Evolutionary conservation across 2,329 filamentous ascomycete species (phyloP).

Genomic region (Arachnomyces sp.): DNA sequence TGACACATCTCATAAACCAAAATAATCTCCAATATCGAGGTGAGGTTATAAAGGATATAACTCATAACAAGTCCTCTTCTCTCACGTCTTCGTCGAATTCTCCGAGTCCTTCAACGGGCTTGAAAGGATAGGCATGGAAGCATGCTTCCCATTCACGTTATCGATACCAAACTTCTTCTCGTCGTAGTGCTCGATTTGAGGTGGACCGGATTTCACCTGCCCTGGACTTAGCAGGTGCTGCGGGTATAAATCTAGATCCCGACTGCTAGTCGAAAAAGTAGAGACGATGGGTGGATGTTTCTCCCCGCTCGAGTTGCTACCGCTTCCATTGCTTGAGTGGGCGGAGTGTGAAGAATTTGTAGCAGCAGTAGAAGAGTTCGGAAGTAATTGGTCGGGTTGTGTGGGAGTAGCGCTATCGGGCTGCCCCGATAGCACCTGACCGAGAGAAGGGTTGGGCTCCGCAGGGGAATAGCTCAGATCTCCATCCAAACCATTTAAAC

Average conservation of each 20-base stretch:
- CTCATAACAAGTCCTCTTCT: too few relatives aligned
- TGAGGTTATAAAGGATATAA: too few relatives aligned
- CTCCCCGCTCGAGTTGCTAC: constrained; percentile 18
- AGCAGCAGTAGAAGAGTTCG: constrained; percentile 6
- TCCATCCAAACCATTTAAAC: constrained; percentile 61
- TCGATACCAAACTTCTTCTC: constrained; percentile 5
- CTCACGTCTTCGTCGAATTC: too few relatives aligned
- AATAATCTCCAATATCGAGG: too few relatives aligned
- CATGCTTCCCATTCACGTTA: too few relatives aligned
- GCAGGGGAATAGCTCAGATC: constrained; percentile 37
- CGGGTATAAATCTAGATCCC: constrained; percentile 41
- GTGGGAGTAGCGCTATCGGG: constrained; percentile 27
- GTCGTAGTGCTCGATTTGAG: constrained; percentile 19
- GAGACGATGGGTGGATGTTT: constrained; percentile 40
- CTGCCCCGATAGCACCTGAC: constrained; percentile 46
- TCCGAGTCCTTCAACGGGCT: too few relatives aligned
- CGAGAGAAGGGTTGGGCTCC: constrained; percentile 44
- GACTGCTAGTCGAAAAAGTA: constrained; percentile 44
- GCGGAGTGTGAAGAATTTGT: constrained; percentile 5
- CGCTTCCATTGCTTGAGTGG: constrained; percentile 38
- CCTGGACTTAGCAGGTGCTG: constrained; percentile 30
- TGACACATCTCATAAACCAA: too few relatives aligned
- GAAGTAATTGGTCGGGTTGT: constrained; percentile 16
- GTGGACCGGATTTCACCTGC: constrained; percentile 17
- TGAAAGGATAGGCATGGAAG: too few relatives aligned